A percentile compares a stretch with the other conserved stretches of the same genome.
Evolutionary conservation across 306 rosid genomes (phyloP).

Genomic region (Mimosa pudica): DNA sequence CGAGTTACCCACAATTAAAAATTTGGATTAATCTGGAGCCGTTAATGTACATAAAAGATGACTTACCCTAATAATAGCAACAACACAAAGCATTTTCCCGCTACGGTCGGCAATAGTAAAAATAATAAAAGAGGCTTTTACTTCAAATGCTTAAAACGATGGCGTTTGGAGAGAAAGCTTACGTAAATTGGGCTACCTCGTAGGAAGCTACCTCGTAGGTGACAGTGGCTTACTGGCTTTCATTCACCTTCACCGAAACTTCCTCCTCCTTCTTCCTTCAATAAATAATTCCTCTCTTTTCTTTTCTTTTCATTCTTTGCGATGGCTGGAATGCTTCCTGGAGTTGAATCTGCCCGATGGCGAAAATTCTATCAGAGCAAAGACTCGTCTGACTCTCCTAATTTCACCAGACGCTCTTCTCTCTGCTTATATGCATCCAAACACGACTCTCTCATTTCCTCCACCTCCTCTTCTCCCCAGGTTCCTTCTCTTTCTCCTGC

Average conservation of each 20-base stretch:
- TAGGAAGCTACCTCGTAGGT: too few species aligned
- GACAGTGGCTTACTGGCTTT: too few species aligned
- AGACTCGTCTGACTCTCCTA: slow-evolving; percentile 41
- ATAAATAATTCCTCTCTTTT: neutral
- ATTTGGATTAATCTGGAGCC: too few species aligned
- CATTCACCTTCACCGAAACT: neutral
- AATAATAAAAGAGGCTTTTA: too few species aligned
- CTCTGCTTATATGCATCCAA: slow-evolving; percentile 68
- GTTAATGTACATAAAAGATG: too few species aligned
- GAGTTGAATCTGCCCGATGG: slow-evolving; percentile 73
- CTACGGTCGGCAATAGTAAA: too few species aligned
- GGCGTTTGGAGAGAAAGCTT: too few species aligned
- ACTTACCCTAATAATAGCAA: too few species aligned
- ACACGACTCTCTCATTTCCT: slow-evolving; percentile 51
- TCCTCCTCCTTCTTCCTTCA: neutral
- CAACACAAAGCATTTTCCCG: too few species aligned
- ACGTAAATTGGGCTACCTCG: too few species aligned
- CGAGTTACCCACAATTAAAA: too few species aligned
- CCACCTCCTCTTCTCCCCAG: slow-evolving; percentile 41
- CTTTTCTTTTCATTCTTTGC: neutral
- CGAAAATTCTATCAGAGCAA: neutral
- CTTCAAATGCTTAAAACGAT: too few species aligned
- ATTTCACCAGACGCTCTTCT: slow-evolving; percentile 60
- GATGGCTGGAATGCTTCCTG: slow-evolving; percentile 92
- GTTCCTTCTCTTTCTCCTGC: neutral